Evolutionary conservation across 768 basidiomycete genomes (phyloP), one percentile per base, ranked within the genome.

Genomic region (Phlebiopsis flavidoalba): DNA sequence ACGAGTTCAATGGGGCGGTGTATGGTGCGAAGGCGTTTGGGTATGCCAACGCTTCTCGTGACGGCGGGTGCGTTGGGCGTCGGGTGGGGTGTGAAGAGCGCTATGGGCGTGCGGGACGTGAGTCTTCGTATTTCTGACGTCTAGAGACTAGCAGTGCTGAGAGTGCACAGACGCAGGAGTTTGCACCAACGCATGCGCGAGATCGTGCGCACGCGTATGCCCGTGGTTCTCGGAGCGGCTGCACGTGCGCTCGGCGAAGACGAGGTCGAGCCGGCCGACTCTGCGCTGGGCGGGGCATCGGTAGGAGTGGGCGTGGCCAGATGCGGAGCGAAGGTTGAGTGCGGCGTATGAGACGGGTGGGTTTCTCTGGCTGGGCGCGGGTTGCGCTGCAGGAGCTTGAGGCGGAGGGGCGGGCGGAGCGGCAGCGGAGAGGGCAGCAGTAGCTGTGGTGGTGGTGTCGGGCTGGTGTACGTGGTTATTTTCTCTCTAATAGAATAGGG

Each of bases 41-140:
- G 2, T 78, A 89, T 46, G 87, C 89, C n/a, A 4, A 90, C 89
- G 0, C 66, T 80, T 10, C 66, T 87, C 36, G 88, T 89, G 24
- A 65, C 78, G 0, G 70, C 77, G 3, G 75, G 80, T 24, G 86
- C 81, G 0, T 69, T 75, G 5, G 73, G 69, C 0, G 70, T 81
- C 5, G 72, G 83, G 2, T 78, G 75, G 65, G 79, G 80, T 0
- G 76, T 88, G 31, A 81, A 84, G 70, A 69, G 73, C 12, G 74
- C 75, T 49, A 70, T 88, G 56, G 84, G 82, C 35, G 81, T 88
- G 1, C 68, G 78, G 64, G 75, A 84, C 65, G 88, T 89, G 62
- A 60, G 83, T 76, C 14, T 8, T 12, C 48, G n/a, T n/a, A n/a
- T n/a, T n/a, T n/a, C n/a, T n/a, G n/a, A n/a, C n/a, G n/a, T n/a